phyloP scores from a whole-genome alignment of 495 filamentous ascomycete genomes.

The Collariella sp. region DNA sequence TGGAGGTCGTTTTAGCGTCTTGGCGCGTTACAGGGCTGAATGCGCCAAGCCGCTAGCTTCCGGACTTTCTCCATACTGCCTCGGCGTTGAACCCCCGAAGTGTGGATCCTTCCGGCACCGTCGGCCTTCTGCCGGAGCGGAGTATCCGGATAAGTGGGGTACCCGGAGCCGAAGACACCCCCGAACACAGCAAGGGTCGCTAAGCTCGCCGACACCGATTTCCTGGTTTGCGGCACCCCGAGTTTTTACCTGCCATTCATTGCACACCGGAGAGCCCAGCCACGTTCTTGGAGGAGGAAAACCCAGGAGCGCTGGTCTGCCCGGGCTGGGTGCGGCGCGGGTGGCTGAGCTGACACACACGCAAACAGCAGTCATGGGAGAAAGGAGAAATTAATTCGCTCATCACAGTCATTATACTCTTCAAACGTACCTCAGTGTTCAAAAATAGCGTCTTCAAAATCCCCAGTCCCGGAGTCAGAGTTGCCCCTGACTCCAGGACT shows the following conservation, averaged over 20 bases:
- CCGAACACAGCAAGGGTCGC: neutral
- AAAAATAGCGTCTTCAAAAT: no score
- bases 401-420: no score
- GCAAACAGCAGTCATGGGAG: no score
- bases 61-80: neutral
- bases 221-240: neutral
- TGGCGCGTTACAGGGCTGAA: constrained; percentile 7
- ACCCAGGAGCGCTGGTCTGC: no score
- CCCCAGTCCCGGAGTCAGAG: no score
- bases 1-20: neutral
- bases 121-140: no score
- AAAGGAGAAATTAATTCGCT: no score
- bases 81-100: neutral
- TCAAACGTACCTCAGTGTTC: no score
- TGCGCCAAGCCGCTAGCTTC: neutral
- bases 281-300: no score
- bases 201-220: neutral
- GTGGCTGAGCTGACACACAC: no score
- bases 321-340: no score
- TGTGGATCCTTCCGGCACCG: neutral
- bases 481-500: no score
- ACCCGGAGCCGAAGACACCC: neutral
- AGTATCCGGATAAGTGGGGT: neutral
- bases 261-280: neutral
- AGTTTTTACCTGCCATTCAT: neutral